Evolutionary conservation across 768 basidiomycete species (phyloP), one percentile per base, ranked within the genome.

Genomic region (Trametes villosa): DNA sequence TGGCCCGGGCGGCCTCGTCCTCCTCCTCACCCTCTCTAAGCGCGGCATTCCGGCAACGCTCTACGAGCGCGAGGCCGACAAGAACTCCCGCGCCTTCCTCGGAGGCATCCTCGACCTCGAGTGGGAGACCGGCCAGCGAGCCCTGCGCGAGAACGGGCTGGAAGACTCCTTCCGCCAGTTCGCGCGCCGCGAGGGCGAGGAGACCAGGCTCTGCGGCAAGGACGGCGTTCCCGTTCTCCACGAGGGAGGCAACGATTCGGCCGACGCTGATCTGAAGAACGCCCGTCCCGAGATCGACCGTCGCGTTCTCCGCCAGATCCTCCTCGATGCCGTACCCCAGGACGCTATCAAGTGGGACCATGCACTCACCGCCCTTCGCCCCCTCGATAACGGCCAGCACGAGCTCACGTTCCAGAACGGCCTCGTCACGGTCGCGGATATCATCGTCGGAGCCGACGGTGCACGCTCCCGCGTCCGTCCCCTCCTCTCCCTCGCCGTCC

Each of bases 271-370:
- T 24, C 36, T 52, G 6, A 26, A 48, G 18, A 26, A 57, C 4
- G 15, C 34, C 1, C 45, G 47, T 24, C 56, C 56, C 24, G 56
- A 57, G n/a, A 57, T 57, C 18, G 56, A 57, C 26, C 56, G 56
- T 18, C 33, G 33, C n/a, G 47, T 57, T n/a, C 56, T 57, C n/a
- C 56, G 46, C 36, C 24, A 41, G 46, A 18, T 57, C 47, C 45
- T 57, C 9, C 24, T 40, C 34, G 56, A 57, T 17, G 46, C 59
- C 36, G 66, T 66, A 51, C 17, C 74, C 52, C 51, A 75, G 33
- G 59, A 76, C 29, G 74, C 74, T 11, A 75, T 76, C 30, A 75
- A 77, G 52, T 78, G 79, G n/a, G 70, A 77, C 3, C 79, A 77
- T 73, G 76, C 76, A n/a, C 70, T 69, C 57, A 68, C 74, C 5